Evolutionary conservation across 2,329 filamentous ascomycete species (phyloP).

Genomic region (Apiospora hydei): DNA sequence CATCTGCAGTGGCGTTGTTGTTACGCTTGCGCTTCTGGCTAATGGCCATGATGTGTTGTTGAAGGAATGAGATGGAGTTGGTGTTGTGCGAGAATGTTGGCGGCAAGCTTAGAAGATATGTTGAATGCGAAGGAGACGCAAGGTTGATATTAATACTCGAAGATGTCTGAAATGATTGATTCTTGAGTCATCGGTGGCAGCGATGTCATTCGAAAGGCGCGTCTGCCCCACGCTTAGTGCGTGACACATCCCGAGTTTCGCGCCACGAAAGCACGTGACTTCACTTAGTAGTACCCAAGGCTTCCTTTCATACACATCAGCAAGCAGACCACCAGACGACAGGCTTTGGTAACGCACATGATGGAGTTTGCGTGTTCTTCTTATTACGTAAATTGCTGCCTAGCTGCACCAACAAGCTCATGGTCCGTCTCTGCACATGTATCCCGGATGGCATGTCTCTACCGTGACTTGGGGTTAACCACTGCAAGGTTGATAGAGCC

Average conservation of each 20-base stretch:
- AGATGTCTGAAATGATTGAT: conserved; percentile 13
- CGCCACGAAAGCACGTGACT: conserved; percentile 35
- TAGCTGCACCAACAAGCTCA: neutral
- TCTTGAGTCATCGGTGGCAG: conserved; percentile 17
- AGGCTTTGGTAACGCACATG: neutral
- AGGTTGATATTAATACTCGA: neutral
- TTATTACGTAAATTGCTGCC: conserved; percentile 1
- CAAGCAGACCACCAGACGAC: neutral
- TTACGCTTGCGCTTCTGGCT: conserved; percentile 39
- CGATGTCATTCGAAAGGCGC: conserved; percentile 34
- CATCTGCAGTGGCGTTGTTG: conserved; percentile 17
- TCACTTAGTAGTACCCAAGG: neutral
- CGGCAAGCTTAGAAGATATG: too few species aligned
- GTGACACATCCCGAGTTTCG: conserved; percentile 26
- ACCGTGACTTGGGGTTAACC: neutral
- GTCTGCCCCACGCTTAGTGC: conserved; percentile 28
- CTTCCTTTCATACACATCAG: neutral
- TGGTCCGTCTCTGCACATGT: neutral
- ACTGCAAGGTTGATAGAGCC: neutral
- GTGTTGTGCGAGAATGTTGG: neutral
- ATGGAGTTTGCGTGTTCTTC: neutral
- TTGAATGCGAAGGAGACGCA: neutral
- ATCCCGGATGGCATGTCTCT: neutral
- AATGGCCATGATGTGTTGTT: conserved; percentile 32
- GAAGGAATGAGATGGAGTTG: neutral